phyloP scores from a whole-genome alignment of 331 rosid genomes.

The Phaseolus coccineus region DNA sequence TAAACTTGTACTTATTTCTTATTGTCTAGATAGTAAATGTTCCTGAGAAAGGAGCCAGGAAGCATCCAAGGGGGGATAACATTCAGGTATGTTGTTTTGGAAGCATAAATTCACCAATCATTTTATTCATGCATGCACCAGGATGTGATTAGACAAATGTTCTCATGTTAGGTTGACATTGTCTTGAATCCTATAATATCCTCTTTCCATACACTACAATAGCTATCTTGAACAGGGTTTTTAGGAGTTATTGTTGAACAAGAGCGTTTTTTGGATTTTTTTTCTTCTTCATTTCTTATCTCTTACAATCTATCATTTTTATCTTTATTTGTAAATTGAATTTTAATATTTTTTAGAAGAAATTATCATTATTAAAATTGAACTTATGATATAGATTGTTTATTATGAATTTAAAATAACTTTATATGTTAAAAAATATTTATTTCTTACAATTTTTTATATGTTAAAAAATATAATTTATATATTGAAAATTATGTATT shows the following conservation, averaged over 20 bases:
- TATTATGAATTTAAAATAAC: too few relatives aligned
- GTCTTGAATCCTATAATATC: conserved; percentile 8
- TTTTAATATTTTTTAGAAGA: too few relatives aligned
- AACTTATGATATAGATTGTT: neutral
- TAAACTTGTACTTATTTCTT: conserved; percentile 48
- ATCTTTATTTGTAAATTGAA: too few relatives aligned
- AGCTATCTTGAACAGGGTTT: neutral
- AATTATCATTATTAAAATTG: too few relatives aligned
- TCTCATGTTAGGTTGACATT: conserved; percentile 23
- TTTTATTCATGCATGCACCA: neutral
- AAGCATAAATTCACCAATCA: conserved; percentile 23
- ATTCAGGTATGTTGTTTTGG: conserved; percentile 72
- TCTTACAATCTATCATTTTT: neutral
- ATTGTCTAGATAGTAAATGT: conserved; percentile 91
- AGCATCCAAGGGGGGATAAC: conserved; percentile 94
- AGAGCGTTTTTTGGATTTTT: too few relatives aligned
- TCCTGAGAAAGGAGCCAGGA: conserved; percentile 98
- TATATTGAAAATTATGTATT: too few relatives aligned
- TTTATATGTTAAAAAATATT: too few relatives aligned
- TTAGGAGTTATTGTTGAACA: neutral
- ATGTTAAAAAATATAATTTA: too few relatives aligned
- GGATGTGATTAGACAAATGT: conserved; percentile 1
- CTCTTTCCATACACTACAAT: neutral
- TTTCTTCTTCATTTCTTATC: too few relatives aligned
- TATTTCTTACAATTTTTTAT: too few relatives aligned